Base-by-base conservation (phyloP, 768 basidiomycete species). In the Gautieria morchelliformis region DNA sequence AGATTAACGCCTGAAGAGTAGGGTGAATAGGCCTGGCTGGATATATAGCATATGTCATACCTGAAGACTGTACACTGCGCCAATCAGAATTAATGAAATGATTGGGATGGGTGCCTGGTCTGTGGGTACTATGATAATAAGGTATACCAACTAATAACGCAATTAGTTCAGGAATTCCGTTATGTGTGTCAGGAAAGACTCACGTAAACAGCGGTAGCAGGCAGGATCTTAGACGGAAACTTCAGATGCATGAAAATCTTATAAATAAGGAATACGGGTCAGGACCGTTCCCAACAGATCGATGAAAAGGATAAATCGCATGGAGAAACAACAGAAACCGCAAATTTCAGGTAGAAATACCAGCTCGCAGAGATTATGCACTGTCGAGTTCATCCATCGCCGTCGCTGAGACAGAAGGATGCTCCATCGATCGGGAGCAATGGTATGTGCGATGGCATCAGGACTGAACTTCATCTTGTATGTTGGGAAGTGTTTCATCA, bases 341-440 rank as follows among this genome's bases (percentile, higher is more conserved):
- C 93, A 91, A 51, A 96, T 68, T 66, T 95, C 91, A 1, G 89
- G 87, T 39, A 96, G 70, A 56, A 93, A 73, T 6, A 91, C 85
- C 60, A 96, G 73, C 72, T 96, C 93, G 68, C 88, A 84, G 49
- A 96, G 69, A 67, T 97, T 96, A 67, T 97, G 93, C 7, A 97
- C 83, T 0, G 93, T 96, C 44, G 93, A 95, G 71, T 96, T 97
- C 70, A 96, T 97, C 93, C 93, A 97, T 48, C 93, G 83, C 70
- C 93, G 85, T 65, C 93, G 80, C 69, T 95, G 93, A 1, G 92
- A 94, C 61, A 97, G 86, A 64, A 97, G 67, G 11, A 97, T 80
- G 7, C 83, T 80, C 82, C 87, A 92, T 0, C 85, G 84, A 68
- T 95, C 93, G 0, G 93, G 93, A 9, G 93, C 93, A 68, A 94